Conservation (phyloP, 345 rosid genomes). For the Pugionium cornutum region DNA sequence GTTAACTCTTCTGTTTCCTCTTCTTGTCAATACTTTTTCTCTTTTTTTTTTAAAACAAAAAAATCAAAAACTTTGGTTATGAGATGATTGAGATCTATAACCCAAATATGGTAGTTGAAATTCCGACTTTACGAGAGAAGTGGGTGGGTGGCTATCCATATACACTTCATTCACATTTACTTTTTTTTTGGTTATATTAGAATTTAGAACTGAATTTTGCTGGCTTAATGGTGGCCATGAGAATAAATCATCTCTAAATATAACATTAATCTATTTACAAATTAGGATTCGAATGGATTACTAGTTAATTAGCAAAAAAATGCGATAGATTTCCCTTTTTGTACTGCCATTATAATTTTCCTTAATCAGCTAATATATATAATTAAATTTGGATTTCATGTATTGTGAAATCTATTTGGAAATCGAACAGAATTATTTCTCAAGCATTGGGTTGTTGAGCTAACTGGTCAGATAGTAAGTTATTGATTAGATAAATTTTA, state of each 20-base stretch:
- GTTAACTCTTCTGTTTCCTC: slow-evolving; percentile 52
- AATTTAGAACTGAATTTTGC: neutral
- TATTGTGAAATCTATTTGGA: neutral
- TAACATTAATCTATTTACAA: slow-evolving; percentile 2
- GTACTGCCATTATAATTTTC: neutral
- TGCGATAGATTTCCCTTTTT: no score
- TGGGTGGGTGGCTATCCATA: slow-evolving; percentile 37
- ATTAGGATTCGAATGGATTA: neutral
- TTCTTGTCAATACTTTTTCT: slow-evolving; percentile 19
- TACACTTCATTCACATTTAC: slow-evolving; percentile 22
- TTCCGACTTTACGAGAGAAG: slow-evolving; percentile 33
- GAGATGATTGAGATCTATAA: slow-evolving; percentile 39
- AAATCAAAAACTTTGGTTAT: neutral
- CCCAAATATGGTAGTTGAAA: slow-evolving; percentile 52
- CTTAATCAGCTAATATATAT: neutral
- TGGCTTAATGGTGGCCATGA: neutral
- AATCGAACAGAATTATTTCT: neutral
- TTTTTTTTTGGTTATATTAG: neutral
- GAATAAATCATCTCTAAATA: neutral
- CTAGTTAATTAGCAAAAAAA: no score
- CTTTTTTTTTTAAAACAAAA: neutral
- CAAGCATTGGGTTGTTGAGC: slow-evolving; percentile 4
- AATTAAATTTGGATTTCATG: neutral
- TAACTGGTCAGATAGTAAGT: neutral
- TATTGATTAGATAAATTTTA: neutral